Conservation (phyloP, 805 yeast species). For the Debaryomyces maramus region DNA sequence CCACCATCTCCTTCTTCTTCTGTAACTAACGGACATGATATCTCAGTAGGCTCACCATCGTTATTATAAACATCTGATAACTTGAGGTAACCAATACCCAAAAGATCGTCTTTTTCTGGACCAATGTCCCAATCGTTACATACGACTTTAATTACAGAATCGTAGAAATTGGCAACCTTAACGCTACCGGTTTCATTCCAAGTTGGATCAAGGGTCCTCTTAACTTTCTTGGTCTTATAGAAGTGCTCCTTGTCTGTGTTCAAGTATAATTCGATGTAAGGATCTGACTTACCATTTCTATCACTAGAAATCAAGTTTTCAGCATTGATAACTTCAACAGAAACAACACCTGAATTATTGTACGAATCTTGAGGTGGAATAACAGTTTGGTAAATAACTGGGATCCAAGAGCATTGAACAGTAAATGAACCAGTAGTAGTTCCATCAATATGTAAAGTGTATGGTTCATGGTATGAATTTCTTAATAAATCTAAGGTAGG, state of each 20-base stretch:
- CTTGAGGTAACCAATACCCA: slow-evolving; percentile 64
- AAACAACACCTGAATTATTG: slow-evolving; percentile 70
- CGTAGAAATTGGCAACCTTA: slow-evolving; percentile 60
- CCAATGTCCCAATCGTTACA: slow-evolving; percentile 94
- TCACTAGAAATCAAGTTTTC: slow-evolving; percentile 80
- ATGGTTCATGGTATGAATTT: slow-evolving; percentile 63
- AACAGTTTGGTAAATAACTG: slow-evolving; percentile 52
- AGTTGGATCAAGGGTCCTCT: slow-evolving; percentile 86
- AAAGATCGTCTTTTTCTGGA: slow-evolving; percentile 75
- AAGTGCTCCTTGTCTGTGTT: slow-evolving; percentile 60
- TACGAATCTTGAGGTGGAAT: slow-evolving; percentile 76
- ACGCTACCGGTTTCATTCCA: slow-evolving; percentile 75
- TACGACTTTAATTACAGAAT: slow-evolving; percentile 55
- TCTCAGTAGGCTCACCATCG: slow-evolving; percentile 50
- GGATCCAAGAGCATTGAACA: slow-evolving; percentile 75
- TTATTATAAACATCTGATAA: slow-evolving; percentile 48
- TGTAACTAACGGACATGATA: slow-evolving; percentile 52
- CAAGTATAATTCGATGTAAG: slow-evolving; percentile 69
- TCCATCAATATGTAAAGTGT: slow-evolving; percentile 55
- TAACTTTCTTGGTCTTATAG: slow-evolving; percentile 74
- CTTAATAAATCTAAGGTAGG: slow-evolving; percentile 67
- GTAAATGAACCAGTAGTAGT: slow-evolving; percentile 52
- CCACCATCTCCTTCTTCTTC: slow-evolving; percentile 63
- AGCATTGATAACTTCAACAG: slow-evolving; percentile 62
- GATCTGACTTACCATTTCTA: slow-evolving; percentile 90